Evolutionary conservation across 495 filamentous ascomycete genomes (phyloP).

Genomic region (Xylaria telfairii): DNA sequence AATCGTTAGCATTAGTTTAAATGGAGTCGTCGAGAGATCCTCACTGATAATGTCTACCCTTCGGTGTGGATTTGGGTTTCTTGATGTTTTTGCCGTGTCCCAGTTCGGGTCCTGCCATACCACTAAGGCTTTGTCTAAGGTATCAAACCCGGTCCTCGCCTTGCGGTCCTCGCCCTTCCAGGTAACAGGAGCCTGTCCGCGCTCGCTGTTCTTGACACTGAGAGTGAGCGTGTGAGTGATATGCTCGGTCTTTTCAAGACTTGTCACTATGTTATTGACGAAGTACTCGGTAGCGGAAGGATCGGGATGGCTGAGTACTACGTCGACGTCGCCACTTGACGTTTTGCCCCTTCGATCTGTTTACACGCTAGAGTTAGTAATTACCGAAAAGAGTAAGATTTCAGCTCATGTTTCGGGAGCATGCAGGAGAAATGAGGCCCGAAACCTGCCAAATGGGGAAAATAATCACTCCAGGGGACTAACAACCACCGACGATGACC

Average conservation of each 20-base stretch:
- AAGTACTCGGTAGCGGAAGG: slow-evolving; percentile 68
- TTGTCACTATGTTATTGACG: slow-evolving; percentile 68
- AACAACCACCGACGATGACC: slow-evolving; percentile 82
- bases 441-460: too few species aligned
- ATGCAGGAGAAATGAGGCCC: too few species aligned
- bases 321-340: slow-evolving; percentile 78
- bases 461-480: too few species aligned
- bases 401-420: too few species aligned
- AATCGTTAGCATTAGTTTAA: background rate
- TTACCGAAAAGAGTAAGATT: too few species aligned
- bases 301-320: slow-evolving; percentile 83
- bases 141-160: slow-evolving; percentile 72
- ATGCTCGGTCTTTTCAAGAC: slow-evolving; percentile 69
- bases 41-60: slow-evolving; percentile 86
- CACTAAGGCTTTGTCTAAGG: slow-evolving; percentile 87
- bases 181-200: slow-evolving; percentile 69
- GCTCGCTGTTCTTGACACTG: slow-evolving; percentile 66
- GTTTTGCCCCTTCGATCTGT: slow-evolving; percentile 83
- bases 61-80: slow-evolving; percentile 78
- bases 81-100: slow-evolving; percentile 47
- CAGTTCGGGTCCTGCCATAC: slow-evolving; percentile 88
- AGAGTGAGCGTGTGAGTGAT: slow-evolving; percentile 85
- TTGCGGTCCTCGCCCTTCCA: slow-evolving; percentile 52
- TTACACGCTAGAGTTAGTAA: too few species aligned
- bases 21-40: background rate